These are phyloP conservation scores for Pterulicium gracile DNA, from an alignment of 1,284 basidiomycete species.

Conservation along the genomic window DNA sequence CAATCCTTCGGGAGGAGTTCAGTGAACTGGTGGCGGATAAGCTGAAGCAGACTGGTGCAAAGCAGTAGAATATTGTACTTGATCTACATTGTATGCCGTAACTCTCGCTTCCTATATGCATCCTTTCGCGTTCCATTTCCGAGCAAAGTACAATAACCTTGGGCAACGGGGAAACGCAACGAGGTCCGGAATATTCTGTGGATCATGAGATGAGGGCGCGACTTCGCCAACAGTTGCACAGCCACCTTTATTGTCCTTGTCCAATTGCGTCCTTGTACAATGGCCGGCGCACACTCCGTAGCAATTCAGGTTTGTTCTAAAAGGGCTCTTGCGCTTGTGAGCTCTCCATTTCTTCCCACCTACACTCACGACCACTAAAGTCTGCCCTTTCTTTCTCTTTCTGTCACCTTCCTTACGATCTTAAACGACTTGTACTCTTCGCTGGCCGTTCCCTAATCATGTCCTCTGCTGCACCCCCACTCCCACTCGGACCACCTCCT, in stretches of 20 bases:
- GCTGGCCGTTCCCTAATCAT: conserved; percentile 2
- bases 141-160: background rate
- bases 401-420: background rate
- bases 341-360: background rate
- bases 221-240: background rate
- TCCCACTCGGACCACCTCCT: background rate
- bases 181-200: too few relatives aligned
- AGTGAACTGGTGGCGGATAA: conserved; percentile 69
- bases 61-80: background rate
- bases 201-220: too few relatives aligned
- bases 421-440: conserved; percentile 1
- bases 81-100: background rate
- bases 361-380: background rate
- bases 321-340: background rate
- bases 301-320: background rate
- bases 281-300: too few relatives aligned
- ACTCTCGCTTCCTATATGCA: too few relatives aligned
- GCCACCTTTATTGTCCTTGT: conserved; percentile 1
- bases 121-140: background rate
- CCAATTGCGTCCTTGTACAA: background rate
- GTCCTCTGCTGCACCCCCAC: background rate
- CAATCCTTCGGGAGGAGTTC: conserved; percentile 72
- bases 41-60: conserved; percentile 34
- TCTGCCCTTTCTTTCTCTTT: too few relatives aligned
- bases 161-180: too few relatives aligned